A percentile compares a stretch with the other conserved stretches of the same genome.
Evolutionary conservation across 768 basidiomycete genomes (phyloP).

Genomic region (Boletellus ananiceps): DNA sequence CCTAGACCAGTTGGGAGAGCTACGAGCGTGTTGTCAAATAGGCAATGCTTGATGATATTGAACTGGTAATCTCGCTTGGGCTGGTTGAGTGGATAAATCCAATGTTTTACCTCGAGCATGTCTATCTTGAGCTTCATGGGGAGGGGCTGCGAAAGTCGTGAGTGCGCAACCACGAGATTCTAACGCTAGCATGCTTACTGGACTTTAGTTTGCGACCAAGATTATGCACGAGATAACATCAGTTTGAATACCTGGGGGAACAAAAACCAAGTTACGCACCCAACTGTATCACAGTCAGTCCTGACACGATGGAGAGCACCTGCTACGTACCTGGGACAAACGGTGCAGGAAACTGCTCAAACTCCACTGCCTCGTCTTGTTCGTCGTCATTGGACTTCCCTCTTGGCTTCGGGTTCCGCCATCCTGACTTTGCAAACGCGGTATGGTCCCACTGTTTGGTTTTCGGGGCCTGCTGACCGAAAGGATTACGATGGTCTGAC

Average conservation of each 20-base stretch:
- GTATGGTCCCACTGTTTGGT: slow-evolving; percentile 92
- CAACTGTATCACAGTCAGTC: slow-evolving; percentile 36
- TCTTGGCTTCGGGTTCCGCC: slow-evolving; percentile 52
- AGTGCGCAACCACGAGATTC: background rate
- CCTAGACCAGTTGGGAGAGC: slow-evolving; percentile 94
- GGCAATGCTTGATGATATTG: slow-evolving; percentile 80
- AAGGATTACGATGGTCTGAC: slow-evolving; percentile 37
- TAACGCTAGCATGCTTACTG: slow-evolving; percentile 19
- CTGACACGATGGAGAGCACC: background rate
- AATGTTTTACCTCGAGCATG: slow-evolving; percentile 73
- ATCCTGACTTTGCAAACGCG: slow-evolving; percentile 76
- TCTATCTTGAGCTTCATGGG: slow-evolving; percentile 79
- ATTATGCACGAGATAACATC: background rate
- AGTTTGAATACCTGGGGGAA: background rate
- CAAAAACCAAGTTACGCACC: slow-evolving; percentile 39
- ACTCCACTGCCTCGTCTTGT: slow-evolving; percentile 62
- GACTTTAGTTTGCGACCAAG: slow-evolving; percentile 19
- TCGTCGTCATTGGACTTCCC: slow-evolving; percentile 51
- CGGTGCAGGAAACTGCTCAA: slow-evolving; percentile 84
- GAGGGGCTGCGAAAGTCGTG: slow-evolving; percentile 43
- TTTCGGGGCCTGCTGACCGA: slow-evolving; percentile 56
- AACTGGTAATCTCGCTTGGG: slow-evolving; percentile 91
- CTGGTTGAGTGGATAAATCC: slow-evolving; percentile 88
- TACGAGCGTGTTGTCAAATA: slow-evolving; percentile 92
- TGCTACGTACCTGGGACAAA: slow-evolving; percentile 56